These are phyloP conservation scores for Calonectria naviculata DNA, from an alignment of 2,329 filamentous ascomycete genomes.

Conservation along the genomic window DNA sequence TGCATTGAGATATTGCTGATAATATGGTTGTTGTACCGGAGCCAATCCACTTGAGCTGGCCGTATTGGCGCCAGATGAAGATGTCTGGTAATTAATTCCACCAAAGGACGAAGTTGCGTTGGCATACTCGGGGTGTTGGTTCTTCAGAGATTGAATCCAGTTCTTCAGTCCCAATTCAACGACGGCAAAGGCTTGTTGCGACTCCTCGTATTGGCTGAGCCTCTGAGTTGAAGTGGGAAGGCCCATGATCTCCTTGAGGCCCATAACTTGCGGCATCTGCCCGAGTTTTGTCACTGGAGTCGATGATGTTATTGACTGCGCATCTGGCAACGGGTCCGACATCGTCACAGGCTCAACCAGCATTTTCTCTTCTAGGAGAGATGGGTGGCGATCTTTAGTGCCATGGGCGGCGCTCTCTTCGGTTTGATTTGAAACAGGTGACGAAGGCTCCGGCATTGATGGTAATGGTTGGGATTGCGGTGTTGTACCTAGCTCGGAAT, in stretches of 20 bases:
- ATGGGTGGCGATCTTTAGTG: conserved; percentile 45
- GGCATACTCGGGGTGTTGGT: conserved; percentile 60
- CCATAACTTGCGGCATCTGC: conserved; percentile 52
- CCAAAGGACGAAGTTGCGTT: conserved; percentile 48
- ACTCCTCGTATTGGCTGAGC: conserved; percentile 78
- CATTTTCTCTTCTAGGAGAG: conserved; percentile 58
- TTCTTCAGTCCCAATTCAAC: conserved; percentile 80
- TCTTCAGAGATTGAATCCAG: conserved; percentile 63
- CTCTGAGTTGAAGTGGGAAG: conserved; percentile 74
- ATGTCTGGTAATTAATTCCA: conserved; percentile 24
- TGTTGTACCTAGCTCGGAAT: conserved; percentile 34
- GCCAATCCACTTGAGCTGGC: conserved; percentile 37
- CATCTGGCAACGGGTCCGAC: conserved; percentile 50
- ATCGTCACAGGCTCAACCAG: conserved; percentile 48
- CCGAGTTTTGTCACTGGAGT: conserved; percentile 25
- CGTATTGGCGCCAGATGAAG: conserved; percentile 29
- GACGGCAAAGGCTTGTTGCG: conserved; percentile 75
- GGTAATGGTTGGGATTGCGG: conserved; percentile 33
- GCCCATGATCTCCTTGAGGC: conserved; percentile 82
- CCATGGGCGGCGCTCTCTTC: conserved; percentile 41
- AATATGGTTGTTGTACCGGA: conserved; percentile 59
- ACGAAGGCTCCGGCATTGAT: conserved; percentile 52
- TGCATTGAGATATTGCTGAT: conserved; percentile 67
- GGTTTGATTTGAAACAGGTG: conserved; percentile 54
- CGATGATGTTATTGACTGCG: conserved; percentile 47